Conservation (phyloP, 2,329 filamentous ascomycete genomes). For the Lasiodiplodia gonubiensis region DNA sequence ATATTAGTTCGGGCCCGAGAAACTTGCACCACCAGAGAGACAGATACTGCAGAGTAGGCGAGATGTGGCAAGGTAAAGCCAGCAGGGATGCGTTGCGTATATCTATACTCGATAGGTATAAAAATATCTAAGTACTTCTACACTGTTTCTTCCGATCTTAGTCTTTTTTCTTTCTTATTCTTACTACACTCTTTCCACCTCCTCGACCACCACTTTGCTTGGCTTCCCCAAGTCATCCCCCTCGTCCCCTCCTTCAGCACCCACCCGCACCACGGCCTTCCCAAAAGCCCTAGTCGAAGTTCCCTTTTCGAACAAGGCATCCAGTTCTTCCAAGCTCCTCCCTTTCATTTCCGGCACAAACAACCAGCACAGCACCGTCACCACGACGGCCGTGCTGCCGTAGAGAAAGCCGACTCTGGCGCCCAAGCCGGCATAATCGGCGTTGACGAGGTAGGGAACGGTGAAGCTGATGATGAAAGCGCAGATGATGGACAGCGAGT, state of each 20-base stretch:
- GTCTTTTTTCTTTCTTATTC: too few species aligned
- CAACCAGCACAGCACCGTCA: constrained; percentile 44
- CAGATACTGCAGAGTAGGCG: neutral
- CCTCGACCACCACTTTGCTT: constrained; percentile 14
- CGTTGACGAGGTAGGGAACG: constrained; percentile 64
- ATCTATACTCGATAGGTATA: neutral
- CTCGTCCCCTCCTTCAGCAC: neutral
- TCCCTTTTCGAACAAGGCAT: constrained; percentile 39
- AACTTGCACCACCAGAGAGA: neutral
- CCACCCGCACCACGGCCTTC: neutral
- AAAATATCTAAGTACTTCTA: too few species aligned
- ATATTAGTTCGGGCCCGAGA: neutral
- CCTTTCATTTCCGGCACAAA: constrained; percentile 45
- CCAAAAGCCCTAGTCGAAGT: constrained; percentile 12
- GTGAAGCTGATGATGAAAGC: constrained; percentile 67
- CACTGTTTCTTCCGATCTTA: too few species aligned
- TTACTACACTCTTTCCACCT: constrained; percentile 13
- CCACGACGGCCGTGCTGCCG: constrained; percentile 37
- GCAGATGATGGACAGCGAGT: constrained; percentile 38
- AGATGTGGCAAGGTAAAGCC: neutral
- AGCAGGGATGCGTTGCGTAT: neutral
- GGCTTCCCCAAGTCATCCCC: neutral
- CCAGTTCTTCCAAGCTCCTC: constrained; percentile 44
- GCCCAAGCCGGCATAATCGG: constrained; percentile 58
- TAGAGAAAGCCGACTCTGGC: constrained; percentile 43